These are phyloP conservation scores for Magnusiomyces paraingens DNA, from an alignment of 1,139 yeast genomes.

Conservation along the genomic window DNA sequence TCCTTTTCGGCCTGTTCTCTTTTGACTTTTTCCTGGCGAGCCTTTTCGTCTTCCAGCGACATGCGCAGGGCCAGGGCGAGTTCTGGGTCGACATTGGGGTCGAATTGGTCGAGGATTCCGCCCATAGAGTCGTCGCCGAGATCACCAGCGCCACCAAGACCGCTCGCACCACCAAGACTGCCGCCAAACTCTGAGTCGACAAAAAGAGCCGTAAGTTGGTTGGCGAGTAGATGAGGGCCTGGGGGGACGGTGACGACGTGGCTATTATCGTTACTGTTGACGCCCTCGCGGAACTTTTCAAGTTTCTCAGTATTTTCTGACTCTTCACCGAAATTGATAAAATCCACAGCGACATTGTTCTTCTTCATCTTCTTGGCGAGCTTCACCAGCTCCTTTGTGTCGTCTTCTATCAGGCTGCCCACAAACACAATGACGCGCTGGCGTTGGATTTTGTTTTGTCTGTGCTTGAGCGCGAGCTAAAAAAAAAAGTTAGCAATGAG, in stretches of 20 bases:
- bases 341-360: conserved; percentile 84
- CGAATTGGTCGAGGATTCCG: conserved; percentile 34
- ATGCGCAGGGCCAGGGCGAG: conserved; percentile 87
- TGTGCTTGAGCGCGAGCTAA: conserved; percentile 79
- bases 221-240: conserved; percentile 74
- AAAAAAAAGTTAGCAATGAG: neutral
- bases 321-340: conserved; percentile 90
- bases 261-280: conserved; percentile 69
- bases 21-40: conserved; percentile 59
- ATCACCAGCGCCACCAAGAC: conserved; percentile 42
- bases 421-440: conserved; percentile 88
- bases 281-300: conserved; percentile 72
- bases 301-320: conserved; percentile 67
- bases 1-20: conserved; percentile 20
- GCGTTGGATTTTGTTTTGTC: conserved; percentile 88
- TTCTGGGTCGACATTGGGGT: conserved; percentile 94
- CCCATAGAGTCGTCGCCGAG: conserved; percentile 51
- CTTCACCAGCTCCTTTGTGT: conserved; percentile 66
- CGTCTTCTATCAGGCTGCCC: conserved; percentile 75
- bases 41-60: conserved; percentile 75
- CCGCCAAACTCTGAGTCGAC: conserved; percentile 54
- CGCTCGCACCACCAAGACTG: conserved; percentile 40
- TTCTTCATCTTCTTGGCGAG: conserved; percentile 92
- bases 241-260: conserved; percentile 86
- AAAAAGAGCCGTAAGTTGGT: conserved; percentile 63